Evolutionary conservation across 768 basidiomycete species (phyloP).

Genomic region (Sarcodon sp.): DNA sequence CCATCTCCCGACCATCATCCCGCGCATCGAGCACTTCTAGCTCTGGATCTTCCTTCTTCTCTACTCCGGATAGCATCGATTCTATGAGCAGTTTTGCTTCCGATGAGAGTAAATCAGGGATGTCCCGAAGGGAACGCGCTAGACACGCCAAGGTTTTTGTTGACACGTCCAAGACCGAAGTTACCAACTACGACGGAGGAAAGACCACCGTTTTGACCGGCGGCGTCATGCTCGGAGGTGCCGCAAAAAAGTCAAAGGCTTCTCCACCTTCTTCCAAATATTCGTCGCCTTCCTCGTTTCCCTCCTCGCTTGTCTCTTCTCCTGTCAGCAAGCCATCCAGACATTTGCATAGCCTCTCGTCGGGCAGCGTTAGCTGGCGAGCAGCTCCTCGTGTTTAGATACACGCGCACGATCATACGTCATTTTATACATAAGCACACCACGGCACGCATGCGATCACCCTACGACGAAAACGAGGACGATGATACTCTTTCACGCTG

Average conservation of each 20-base stretch:
- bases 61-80: slow-evolving; percentile 34
- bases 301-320: no score
- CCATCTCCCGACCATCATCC: slow-evolving; percentile 33
- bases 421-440: no score
- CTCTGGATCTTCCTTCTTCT: slow-evolving; percentile 62
- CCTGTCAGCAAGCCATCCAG: no score
- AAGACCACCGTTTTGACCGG: slow-evolving; percentile 83
- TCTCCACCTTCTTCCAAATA: slow-evolving; percentile 20
- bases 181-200: slow-evolving; percentile 79
- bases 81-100: slow-evolving; percentile 28
- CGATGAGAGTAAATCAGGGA: slow-evolving; percentile 23
- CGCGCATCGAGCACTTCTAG: slow-evolving; percentile 47
- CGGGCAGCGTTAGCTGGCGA: no score
- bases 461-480: no score
- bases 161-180: slow-evolving; percentile 63
- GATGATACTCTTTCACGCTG: no score
- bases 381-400: no score
- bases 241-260: slow-evolving; percentile 10
- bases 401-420: no score
- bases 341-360: no score
- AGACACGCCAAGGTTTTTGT: slow-evolving; percentile 61
- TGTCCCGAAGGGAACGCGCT: slow-evolving; percentile 57
- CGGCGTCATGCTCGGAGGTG: slow-evolving; percentile 70
- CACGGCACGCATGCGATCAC: no score
- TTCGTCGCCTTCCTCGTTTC: slow-evolving; percentile 13